A percentile compares a stretch with the other conserved stretches of the same genome.
These are phyloP conservation scores for Bassia scoparia DNA, from an alignment of 148 eudicot genomes.

Conservation along the genomic window DNA sequence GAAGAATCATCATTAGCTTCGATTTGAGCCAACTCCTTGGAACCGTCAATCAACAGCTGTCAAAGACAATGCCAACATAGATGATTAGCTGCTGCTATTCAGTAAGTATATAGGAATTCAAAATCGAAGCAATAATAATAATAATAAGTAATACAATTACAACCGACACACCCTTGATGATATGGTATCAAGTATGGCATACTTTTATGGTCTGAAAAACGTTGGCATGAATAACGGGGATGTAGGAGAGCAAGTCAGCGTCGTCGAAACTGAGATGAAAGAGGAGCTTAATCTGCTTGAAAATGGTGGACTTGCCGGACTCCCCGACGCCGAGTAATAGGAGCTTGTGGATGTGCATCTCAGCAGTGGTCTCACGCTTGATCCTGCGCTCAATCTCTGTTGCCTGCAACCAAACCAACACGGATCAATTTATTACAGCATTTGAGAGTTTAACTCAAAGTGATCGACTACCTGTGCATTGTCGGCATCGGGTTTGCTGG, in stretches of 20 bases:
- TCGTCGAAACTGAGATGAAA: slow-evolving; percentile 94
- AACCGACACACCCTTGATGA: slow-evolving; percentile 74
- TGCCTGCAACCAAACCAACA: slow-evolving; percentile 43
- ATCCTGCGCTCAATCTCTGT: slow-evolving; percentile 88
- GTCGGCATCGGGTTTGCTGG: slow-evolving; percentile 58
- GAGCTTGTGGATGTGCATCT: slow-evolving; percentile 89
- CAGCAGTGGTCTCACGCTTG: slow-evolving; percentile 84
- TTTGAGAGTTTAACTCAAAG: no score
- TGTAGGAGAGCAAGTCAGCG: slow-evolving; percentile 68
- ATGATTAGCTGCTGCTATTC: not conserved
- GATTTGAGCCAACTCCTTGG: no score
- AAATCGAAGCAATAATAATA: not conserved
- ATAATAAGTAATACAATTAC: slow-evolving; percentile 42
- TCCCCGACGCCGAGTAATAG: slow-evolving; percentile 95
- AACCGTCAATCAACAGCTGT: no score
- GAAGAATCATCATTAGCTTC: no score
- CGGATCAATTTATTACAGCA: no score
- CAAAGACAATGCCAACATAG: no score
- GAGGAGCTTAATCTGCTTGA: slow-evolving; percentile 93
- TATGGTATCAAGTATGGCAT: slow-evolving; percentile 70
- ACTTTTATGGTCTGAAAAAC: slow-evolving; percentile 97
- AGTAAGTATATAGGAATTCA: no score
- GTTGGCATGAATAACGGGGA: slow-evolving; percentile 84
- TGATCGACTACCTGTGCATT: slow-evolving; percentile 69
- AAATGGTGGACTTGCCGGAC: slow-evolving; percentile 92